Percentiles rank a stretch among this genome's conserved stretches.
These are phyloP conservation scores for Penicillium tannophilum DNA, from an alignment of 495 filamentous ascomycete species.

Conservation along the genomic window DNA sequence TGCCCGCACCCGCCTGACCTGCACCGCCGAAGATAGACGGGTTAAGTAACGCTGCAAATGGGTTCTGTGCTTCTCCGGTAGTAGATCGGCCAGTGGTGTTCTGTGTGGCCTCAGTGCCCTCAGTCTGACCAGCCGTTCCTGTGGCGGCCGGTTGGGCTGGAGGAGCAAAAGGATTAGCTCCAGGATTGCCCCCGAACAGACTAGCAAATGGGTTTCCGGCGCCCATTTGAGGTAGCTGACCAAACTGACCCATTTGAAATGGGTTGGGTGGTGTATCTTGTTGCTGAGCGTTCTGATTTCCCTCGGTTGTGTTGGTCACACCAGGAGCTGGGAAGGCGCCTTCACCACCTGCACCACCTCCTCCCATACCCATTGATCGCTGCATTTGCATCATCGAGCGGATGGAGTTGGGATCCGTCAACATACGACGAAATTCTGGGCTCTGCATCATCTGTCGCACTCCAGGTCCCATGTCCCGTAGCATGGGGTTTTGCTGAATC, in stretches of 20 bases:
- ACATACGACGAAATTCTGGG: slow-evolving; percentile 86
- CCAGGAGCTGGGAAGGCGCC: slow-evolving; percentile 85
- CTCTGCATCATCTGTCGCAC: slow-evolving; percentile 82
- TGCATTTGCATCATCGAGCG: slow-evolving; percentile 80
- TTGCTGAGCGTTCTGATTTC: slow-evolving; percentile 44
- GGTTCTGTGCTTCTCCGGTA: slow-evolving; percentile 46
- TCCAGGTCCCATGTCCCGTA: slow-evolving; percentile 78
- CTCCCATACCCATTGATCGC: slow-evolving; percentile 62
- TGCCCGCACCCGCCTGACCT: slow-evolving; percentile 31
- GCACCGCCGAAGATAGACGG: slow-evolving; percentile 39
- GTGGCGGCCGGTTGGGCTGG: slow-evolving; percentile 23
- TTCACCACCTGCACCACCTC: slow-evolving; percentile 47
- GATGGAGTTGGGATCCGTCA: slow-evolving; percentile 88
- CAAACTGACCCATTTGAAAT: slow-evolving; percentile 28
- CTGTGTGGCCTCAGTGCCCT: slow-evolving; percentile 20
- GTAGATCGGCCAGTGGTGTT: slow-evolving; percentile 30
- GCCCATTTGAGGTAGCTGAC: slow-evolving; percentile 26
- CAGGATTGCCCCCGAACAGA: slow-evolving; percentile 6
- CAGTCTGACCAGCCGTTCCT: slow-evolving; percentile 27
- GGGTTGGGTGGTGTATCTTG: slow-evolving; percentile 39
- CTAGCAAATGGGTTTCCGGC: slow-evolving; percentile 69
- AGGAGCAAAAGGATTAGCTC: slow-evolving; percentile 12
- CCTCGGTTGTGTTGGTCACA: slow-evolving; percentile 70
- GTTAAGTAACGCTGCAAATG: slow-evolving; percentile 56
- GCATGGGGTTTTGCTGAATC: slow-evolving; percentile 84